phyloP scores from a whole-genome alignment of 176 grass and related monocot genomes.

The Eleusine coracana region DNA sequence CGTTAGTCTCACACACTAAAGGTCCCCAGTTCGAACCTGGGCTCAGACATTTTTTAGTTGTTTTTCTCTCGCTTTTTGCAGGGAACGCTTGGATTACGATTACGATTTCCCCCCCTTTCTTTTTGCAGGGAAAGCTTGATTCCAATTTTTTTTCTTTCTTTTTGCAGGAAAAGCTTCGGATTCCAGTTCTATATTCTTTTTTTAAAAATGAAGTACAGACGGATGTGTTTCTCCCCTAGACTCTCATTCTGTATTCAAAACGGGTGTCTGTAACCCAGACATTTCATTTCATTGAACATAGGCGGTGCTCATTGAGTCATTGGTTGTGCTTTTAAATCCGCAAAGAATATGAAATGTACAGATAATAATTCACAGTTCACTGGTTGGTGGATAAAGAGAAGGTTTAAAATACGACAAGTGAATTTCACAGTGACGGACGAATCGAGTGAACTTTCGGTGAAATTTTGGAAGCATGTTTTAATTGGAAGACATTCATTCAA shows the following conservation, averaged over 20 bases:
- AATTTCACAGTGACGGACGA: background rate
- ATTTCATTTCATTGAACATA: no score
- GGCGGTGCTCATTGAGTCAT: background rate
- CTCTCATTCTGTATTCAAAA: background rate
- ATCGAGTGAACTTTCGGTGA: background rate
- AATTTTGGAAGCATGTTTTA: background rate
- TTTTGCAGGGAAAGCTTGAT: background rate
- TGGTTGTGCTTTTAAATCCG: background rate
- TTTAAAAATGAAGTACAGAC: background rate
- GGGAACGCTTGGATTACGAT: background rate
- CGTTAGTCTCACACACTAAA: conserved; percentile 71
- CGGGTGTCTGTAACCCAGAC: no score
- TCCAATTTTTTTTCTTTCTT: background rate
- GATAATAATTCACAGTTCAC: background rate
- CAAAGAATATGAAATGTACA: background rate
- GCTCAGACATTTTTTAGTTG: conserved; percentile 34
- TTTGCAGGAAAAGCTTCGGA: no score
- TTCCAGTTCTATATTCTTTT: background rate
- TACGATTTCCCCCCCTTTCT: background rate
- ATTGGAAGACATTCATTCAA: no score
- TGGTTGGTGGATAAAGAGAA: background rate
- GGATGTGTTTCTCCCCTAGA: background rate
- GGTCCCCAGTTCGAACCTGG: conserved; percentile 80
- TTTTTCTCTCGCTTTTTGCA: background rate
- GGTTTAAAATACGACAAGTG: background rate